Evolutionary conservation across 2,329 filamentous ascomycete species (phyloP), one percentile per base, ranked within the genome.

Genomic region (Thelonectria olida): DNA sequence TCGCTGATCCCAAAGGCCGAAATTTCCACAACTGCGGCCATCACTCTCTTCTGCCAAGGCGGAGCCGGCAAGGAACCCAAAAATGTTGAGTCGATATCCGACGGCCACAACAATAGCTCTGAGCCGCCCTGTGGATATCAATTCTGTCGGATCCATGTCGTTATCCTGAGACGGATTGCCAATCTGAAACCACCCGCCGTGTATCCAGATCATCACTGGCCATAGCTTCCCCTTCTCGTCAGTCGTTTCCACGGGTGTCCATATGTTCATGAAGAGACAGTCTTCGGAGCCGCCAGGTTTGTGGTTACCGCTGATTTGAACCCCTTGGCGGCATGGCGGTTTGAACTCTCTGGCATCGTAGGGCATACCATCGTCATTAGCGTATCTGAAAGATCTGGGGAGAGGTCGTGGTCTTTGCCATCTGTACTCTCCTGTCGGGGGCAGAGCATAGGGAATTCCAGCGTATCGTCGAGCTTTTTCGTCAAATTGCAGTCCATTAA

Each of bases 131-230:
- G 69, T 73, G 2, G 75, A 72, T 10, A 78, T 75, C 15, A 81
- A 62, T 61, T 82, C 79, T 0, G 78, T 81, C 1, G 80, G 77
- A 48, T 81, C 75, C 75, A 80, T 76, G 2, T 73, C 72, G 5
- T 69, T 51, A 15, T 79, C 75, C 22, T 82, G 79, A 13, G 74
- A 75, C 0, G 79, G 77, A 15, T 81, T 75, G 15, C 79, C 79
- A 20, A 81, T 74, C 62, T 82, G 79, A 59, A 82, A 80, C 79
- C 80, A 82, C 0, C 81, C 80, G 5, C 80, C 81, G 58, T 81
- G 76, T 2, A 78, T 54, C 71, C 74, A 78, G 7, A 78, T 55
- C 69, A 73, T 68, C 2, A 76, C 71, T 2, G 73, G 74, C 67
- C 70, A 75, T 28, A 70, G 72, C 44, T 63, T 67, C 3, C 44